Conservation (phyloP, 1,284 basidiomycete genomes). For the Paramarasmius palmivorus region DNA sequence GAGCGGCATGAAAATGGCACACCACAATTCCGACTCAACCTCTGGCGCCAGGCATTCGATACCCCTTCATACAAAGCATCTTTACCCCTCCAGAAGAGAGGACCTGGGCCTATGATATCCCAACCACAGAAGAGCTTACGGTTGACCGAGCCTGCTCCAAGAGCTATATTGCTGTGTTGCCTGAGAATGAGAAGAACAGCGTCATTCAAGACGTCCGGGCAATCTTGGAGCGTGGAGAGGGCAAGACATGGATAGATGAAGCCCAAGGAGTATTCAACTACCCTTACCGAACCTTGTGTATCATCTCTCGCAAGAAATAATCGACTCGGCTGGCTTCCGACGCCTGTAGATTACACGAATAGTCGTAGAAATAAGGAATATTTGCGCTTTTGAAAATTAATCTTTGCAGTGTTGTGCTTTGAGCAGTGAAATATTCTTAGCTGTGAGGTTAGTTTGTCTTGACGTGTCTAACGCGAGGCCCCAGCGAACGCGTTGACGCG, state of each 20-base stretch:
- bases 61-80: constrained; percentile 50
- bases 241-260: constrained; percentile 45
- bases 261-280: constrained; percentile 46
- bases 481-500: too few relatives aligned
- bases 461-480: too few relatives aligned
- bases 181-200: constrained; percentile 50
- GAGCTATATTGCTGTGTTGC: constrained; percentile 68
- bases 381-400: too few relatives aligned
- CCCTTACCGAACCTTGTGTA: constrained; percentile 44
- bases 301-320: constrained; percentile 39
- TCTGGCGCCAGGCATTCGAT: constrained; percentile 68
- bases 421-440: too few relatives aligned
- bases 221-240: constrained; percentile 47
- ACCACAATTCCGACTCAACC: constrained; percentile 71
- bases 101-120: constrained; percentile 48
- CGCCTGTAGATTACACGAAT: not conserved
- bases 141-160: constrained; percentile 69
- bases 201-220: constrained; percentile 48
- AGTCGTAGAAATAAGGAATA: too few relatives aligned
- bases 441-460: too few relatives aligned
- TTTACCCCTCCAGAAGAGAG: constrained; percentile 60
- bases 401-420: too few relatives aligned
- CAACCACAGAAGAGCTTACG: constrained; percentile 49
- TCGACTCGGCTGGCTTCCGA: not conserved
- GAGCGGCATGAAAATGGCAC: constrained; percentile 66